Evolutionary conservation across 2,329 filamentous ascomycete genomes (phyloP).

Genomic region (Pleoardoris graminearum): DNA sequence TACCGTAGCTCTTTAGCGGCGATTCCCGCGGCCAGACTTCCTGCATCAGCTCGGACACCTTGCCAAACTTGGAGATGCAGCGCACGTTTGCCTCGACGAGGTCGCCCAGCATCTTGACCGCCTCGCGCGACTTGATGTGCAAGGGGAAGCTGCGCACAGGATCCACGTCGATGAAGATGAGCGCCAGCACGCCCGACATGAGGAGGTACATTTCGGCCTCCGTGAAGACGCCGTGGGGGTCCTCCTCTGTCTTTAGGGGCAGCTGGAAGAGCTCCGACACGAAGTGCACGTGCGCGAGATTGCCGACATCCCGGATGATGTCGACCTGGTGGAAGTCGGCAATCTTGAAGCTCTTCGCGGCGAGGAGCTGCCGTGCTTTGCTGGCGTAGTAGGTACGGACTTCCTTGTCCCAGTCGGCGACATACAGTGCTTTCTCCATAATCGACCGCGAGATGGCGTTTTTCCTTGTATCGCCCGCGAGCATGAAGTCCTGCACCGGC

Average conservation of each 20-base stretch:
- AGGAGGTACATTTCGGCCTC: conserved; percentile 59
- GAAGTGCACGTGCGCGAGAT: conserved; percentile 59
- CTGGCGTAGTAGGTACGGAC: conserved; percentile 70
- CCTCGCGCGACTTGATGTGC: conserved; percentile 52
- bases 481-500: conserved; percentile 60
- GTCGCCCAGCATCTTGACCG: conserved; percentile 55
- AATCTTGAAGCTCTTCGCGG: conserved; percentile 67
- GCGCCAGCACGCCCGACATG: conserved; percentile 57
- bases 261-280: conserved; percentile 59
- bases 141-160: conserved; percentile 57
- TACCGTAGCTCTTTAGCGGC: conserved; percentile 56
- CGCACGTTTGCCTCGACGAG: conserved; percentile 55
- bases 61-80: conserved; percentile 48
- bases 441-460: conserved; percentile 36
- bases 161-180: conserved; percentile 60
- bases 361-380: conserved; percentile 64
- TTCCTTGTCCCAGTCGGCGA: conserved; percentile 63
- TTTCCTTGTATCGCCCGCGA: conserved; percentile 46
- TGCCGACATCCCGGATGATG: conserved; percentile 63
- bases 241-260: conserved; percentile 58
- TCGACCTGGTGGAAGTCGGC: conserved; percentile 68
- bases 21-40: conserved; percentile 46
- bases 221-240: conserved; percentile 56
- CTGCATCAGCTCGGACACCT: conserved; percentile 49
- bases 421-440: conserved; percentile 60